A percentile compares a stretch with the other conserved stretches of the same genome.
Evolutionary conservation across 371 early-diverging fungal species (phyloP).

Genomic region (Encephalitozoon intestinalis): DNA sequence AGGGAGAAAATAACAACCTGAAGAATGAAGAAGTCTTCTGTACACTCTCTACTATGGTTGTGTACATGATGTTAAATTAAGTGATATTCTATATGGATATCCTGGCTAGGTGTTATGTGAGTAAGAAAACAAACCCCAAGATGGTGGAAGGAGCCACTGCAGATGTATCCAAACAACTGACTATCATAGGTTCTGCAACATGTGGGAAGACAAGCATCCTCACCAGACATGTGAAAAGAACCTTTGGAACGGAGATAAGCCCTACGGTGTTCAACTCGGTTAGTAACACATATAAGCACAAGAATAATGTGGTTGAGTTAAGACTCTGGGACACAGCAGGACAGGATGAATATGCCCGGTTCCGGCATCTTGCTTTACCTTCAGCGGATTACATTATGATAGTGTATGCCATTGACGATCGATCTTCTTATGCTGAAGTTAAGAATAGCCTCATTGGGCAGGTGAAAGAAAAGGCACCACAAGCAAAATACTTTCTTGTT

Average conservation of each 20-base stretch:
- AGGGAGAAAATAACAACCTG: background rate
- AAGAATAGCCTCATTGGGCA: conserved; percentile 30
- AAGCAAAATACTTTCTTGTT: conserved; percentile 30
- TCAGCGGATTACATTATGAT: conserved; percentile 53
- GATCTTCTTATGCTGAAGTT: conserved; percentile 45
- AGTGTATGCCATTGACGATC: conserved; percentile 40
- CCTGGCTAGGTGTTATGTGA: background rate
- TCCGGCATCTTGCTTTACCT: conserved; percentile 50
- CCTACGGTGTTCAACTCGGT: conserved; percentile 51
- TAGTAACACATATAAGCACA: conserved; percentile 13
- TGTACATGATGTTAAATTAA: background rate
- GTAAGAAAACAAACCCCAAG: conserved; percentile 4
- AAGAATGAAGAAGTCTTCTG: background rate
- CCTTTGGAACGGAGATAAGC: conserved; percentile 31
- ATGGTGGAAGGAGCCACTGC: background rate
- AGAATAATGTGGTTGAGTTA: conserved; percentile 8
- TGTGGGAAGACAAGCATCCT: conserved; percentile 60
- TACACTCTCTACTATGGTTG: background rate
- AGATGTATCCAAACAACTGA: conserved; percentile 43
- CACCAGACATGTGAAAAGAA: conserved; percentile 35
- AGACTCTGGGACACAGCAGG: conserved; percentile 60
- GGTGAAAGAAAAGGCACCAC: background rate
- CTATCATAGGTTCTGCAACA: conserved; percentile 52
- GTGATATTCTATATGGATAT: background rate
- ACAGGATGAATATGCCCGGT: conserved; percentile 58